Percentiles rank a stretch among this genome's conserved stretches.
These are phyloP conservation scores for Daldinia bambusicola DNA, from an alignment of 495 filamentous ascomycete species.

Conservation along the genomic window DNA sequence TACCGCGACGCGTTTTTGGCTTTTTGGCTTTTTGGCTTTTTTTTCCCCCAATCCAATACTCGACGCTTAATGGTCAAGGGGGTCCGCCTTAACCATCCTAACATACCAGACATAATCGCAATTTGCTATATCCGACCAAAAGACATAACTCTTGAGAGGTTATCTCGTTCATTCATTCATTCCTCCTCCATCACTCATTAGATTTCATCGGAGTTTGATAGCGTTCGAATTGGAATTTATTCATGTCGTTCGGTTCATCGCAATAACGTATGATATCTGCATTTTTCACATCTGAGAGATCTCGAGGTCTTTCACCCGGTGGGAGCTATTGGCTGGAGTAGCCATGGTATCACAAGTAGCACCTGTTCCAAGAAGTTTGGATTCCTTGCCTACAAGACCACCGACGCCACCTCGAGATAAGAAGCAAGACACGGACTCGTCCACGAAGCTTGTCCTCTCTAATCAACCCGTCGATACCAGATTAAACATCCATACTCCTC, in stretches of 20 bases:
- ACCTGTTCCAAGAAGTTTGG: conserved; percentile 53
- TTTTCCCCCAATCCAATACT: conserved; percentile 21
- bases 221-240: conserved; percentile 13
- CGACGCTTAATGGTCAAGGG: conserved; percentile 17
- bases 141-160: not conserved
- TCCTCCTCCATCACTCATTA: conserved; percentile 8
- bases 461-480: conserved; percentile 48
- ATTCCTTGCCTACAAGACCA: conserved; percentile 60
- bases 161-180: conserved; percentile 5
- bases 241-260: conserved; percentile 14
- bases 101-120: conserved; percentile 19
- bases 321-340: conserved; percentile 48
- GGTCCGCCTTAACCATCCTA: conserved; percentile 3
- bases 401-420: conserved; percentile 66
- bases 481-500: conserved; percentile 59
- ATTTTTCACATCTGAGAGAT: not conserved
- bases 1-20: conserved; percentile 39
- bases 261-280: conserved; percentile 36
- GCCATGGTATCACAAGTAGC: conserved; percentile 60
- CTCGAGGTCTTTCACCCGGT: conserved; percentile 22
- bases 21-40: no score
- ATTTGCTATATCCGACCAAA: conserved; percentile 14
- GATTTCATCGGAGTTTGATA: not conserved
- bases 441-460: conserved; percentile 39
- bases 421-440: conserved; percentile 48